Conservation (phyloP, 1,284 basidiomycete species). For the Neotropicomus parvogracilis region DNA sequence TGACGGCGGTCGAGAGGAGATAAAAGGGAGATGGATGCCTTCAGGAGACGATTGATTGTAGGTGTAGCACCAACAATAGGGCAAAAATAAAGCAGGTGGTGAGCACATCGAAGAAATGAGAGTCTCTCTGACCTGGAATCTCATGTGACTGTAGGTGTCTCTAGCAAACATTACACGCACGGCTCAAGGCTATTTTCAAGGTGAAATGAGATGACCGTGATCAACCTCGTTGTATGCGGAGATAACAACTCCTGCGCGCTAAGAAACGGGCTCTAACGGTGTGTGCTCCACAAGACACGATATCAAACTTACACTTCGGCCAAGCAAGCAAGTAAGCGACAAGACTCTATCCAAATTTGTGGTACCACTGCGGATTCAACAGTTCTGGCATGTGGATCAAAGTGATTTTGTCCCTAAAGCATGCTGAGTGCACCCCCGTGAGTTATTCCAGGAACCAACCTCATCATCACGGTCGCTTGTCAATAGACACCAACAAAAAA, state of each 20-base stretch:
- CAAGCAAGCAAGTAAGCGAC: slow-evolving; percentile 47
- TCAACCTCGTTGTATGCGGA: slow-evolving; percentile 48
- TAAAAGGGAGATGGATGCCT: slow-evolving; percentile 50
- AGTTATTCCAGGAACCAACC: slow-evolving; percentile 29
- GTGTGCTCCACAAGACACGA: slow-evolving; percentile 1
- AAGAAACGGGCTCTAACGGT: slow-evolving; percentile 9
- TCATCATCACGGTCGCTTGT: slow-evolving; percentile 55
- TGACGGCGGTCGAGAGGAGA: slow-evolving; percentile 47
- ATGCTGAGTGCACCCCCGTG: slow-evolving; percentile 7
- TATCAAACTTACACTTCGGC: slow-evolving; percentile 43
- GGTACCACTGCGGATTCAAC: slow-evolving; percentile 56
- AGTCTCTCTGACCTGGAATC: slow-evolving; percentile 41
- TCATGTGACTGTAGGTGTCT: slow-evolving; percentile 2
- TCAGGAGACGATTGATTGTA: slow-evolving; percentile 52
- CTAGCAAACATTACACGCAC: slow-evolving; percentile 39
- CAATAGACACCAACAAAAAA: slow-evolving; percentile 51
- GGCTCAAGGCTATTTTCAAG: slow-evolving; percentile 51
- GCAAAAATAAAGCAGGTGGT: slow-evolving; percentile 43
- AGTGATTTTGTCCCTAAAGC: slow-evolving; percentile 43
- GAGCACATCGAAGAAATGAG: slow-evolving; percentile 43
- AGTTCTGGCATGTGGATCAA: slow-evolving; percentile 47
- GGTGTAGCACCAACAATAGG: slow-evolving; percentile 48
- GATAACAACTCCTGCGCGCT: slow-evolving; percentile 53
- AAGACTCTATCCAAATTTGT: slow-evolving; percentile 51
- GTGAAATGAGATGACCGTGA: slow-evolving; percentile 51